Conservation (phyloP, 345 rosid genomes). For the Camelina neglecta region DNA sequence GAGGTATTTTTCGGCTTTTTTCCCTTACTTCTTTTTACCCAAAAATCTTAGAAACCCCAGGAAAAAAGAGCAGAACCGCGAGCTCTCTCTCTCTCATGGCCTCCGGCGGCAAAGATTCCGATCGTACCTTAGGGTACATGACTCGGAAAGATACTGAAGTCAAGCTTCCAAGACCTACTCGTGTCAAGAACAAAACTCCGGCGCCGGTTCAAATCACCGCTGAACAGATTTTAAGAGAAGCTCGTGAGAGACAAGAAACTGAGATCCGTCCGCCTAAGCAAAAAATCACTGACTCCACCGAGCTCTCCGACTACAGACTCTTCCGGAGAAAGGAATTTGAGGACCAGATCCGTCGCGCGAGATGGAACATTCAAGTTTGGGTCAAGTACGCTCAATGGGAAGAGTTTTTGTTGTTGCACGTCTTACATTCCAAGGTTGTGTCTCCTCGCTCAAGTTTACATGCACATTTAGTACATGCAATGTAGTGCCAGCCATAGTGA, state of each 20-base stretch:
- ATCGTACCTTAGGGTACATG: constrained; percentile 64
- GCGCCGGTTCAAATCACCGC: constrained; percentile 90
- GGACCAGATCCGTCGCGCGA: constrained; percentile 71
- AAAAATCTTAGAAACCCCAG: constrained; percentile 29
- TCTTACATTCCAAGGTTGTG: too few species aligned
- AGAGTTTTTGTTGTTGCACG: constrained; percentile 44
- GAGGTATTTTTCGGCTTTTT: too few species aligned
- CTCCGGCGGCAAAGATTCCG: constrained; percentile 57
- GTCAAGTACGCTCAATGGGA: constrained; percentile 94
- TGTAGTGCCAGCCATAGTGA: too few species aligned
- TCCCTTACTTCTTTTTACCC: background rate
- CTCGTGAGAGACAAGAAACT: constrained; percentile 83
- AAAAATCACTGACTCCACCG: constrained; percentile 71
- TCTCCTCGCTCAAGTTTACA: too few species aligned
- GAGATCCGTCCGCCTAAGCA: constrained; percentile 89
- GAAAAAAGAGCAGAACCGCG: background rate
- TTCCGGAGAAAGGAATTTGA: constrained; percentile 81
- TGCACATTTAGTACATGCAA: too few species aligned
- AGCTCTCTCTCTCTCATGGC: constrained; percentile 42
- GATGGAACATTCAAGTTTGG: constrained; percentile 77
- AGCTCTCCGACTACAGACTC: constrained; percentile 76
- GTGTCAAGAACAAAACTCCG: constrained; percentile 90
- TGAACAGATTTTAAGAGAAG: constrained; percentile 86
- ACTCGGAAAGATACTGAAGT: constrained; percentile 86
- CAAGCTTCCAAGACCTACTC: constrained; percentile 82